These are phyloP conservation scores for Rhynchosporium agropyri DNA, from an alignment of 2,329 filamentous ascomycete species.

Conservation along the genomic window DNA sequence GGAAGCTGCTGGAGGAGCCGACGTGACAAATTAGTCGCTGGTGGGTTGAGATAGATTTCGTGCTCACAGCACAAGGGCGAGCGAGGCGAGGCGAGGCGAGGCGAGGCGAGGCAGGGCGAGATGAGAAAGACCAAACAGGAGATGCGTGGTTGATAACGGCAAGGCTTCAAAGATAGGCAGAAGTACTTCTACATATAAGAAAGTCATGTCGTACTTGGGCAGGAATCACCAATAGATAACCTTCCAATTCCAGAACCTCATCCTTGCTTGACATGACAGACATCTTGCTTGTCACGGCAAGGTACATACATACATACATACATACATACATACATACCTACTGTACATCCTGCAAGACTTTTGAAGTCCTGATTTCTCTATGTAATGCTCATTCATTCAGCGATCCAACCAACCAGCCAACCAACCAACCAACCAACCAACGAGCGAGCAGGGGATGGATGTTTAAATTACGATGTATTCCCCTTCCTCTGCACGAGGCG, in stretches of 20 bases:
- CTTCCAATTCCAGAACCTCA: not conserved
- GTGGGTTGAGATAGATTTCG: not conserved
- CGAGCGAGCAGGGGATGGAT: not conserved
- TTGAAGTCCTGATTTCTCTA: not conserved
- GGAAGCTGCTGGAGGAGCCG: conserved; percentile 14
- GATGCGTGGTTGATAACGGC: not conserved
- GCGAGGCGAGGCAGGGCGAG: not conserved
- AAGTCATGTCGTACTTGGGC: conserved; percentile 1
- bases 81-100: not conserved
- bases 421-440: not conserved
- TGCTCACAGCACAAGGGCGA: not conserved
- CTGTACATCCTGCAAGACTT: not conserved
- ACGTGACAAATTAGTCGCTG: conserved; percentile 31
- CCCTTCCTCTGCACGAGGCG: not conserved
- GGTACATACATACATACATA: too few relatives aligned
- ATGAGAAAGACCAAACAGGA: not conserved
- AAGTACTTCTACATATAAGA: too few relatives aligned
- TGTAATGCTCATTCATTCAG: too few relatives aligned
- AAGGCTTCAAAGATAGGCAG: not conserved
- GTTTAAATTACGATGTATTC: not conserved
- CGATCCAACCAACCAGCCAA: too few relatives aligned
- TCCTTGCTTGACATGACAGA: not conserved
- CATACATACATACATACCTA: too few relatives aligned
- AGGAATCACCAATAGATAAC: not conserved
- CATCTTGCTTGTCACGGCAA: not conserved